Base-by-base conservation (phyloP, 2,329 filamentous ascomycete species). In the Graphilbum ipis-grandicollis region DNA sequence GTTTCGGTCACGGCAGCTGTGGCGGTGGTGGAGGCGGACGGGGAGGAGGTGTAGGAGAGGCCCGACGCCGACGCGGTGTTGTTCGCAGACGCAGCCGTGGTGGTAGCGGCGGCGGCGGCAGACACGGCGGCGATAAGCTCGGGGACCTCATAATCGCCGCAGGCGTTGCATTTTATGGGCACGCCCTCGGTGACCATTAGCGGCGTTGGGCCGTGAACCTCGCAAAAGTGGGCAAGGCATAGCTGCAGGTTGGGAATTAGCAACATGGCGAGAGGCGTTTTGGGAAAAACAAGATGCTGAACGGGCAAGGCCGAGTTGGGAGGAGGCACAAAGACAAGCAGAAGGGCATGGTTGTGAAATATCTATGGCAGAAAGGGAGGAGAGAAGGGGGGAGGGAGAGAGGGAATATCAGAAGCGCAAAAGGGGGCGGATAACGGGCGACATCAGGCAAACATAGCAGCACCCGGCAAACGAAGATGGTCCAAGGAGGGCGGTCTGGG, bases 151-250 rank as follows among this genome's bases (percentile, higher is more conserved):
- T 53, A 45, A 42, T 75, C 68, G 48, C 63, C 68, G 50, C 75
- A 79, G 46, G 63, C 59, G 39, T 60, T 59, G 49, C 75, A 79
- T 34, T 68, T 62, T 12, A 71, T 67, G 2, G 71, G 69, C 13
- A 76, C 56, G 34, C 72, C 73, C 52, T 79, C 73, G 26, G 75
- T 79, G 48, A 78, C 74, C 68, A 79, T 76, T 40, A 79, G 55
- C 35, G 74, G 74, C 33, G 74, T 79, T 34, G 75, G 75, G 43
- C 75, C 75, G 56, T 79, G 75, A 43, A 71, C 63, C 53, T 79
- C 75, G 62, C 75, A 79, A 51, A 78, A 79, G 53, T 79, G 74
- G 48, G 75, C 75, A 47, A 79, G 63, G 52, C 72, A 77, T 51
- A 79, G 58, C 74, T 79, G 66, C 40, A 71, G 45, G 35, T 52